Conservation (phyloP, 106 monocot genomes). For the Alisma plantagoaquatica region DNA sequence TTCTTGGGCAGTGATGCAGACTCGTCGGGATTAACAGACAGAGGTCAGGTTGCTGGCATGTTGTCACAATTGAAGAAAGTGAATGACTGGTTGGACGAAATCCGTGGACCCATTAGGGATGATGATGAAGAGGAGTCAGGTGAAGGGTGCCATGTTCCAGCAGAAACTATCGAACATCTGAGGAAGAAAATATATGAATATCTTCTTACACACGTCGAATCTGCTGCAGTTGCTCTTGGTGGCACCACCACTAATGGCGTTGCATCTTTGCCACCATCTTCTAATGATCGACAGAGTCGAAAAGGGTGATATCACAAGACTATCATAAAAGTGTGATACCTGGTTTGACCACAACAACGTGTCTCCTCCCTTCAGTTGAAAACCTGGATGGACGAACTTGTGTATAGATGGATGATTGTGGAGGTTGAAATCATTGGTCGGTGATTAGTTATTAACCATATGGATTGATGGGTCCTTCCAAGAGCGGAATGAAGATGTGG, state of each 20-base stretch:
- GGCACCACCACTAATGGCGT: conserved; percentile 13
- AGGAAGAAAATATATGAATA: conserved; percentile 97
- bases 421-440: too few species aligned
- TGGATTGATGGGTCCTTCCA: too few species aligned
- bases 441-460: too few species aligned
- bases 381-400: too few species aligned
- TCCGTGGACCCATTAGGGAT: conserved; percentile 4
- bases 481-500: too few species aligned
- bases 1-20: conserved; percentile 60
- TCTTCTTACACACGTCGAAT: conserved; percentile 79
- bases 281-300: conserved; percentile 2
- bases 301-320: conserved; percentile 17
- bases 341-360: too few species aligned
- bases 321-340: too few species aligned
- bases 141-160: conserved; percentile 12
- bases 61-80: conserved; percentile 90
- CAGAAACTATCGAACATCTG: conserved; percentile 51
- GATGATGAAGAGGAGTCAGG: not conserved
- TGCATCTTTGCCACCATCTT: not conserved
- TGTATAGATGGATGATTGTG: too few species aligned
- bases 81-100: conserved; percentile 84
- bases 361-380: not conserved
- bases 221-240: conserved; percentile 65
- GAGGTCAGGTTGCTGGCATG: conserved; percentile 53
- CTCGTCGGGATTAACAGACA: conserved; percentile 21